Evolutionary conservation across 2,329 filamentous ascomycete species (phyloP), one percentile per base, ranked within the genome.

Genomic region (Monosporascus cannonballus): DNA sequence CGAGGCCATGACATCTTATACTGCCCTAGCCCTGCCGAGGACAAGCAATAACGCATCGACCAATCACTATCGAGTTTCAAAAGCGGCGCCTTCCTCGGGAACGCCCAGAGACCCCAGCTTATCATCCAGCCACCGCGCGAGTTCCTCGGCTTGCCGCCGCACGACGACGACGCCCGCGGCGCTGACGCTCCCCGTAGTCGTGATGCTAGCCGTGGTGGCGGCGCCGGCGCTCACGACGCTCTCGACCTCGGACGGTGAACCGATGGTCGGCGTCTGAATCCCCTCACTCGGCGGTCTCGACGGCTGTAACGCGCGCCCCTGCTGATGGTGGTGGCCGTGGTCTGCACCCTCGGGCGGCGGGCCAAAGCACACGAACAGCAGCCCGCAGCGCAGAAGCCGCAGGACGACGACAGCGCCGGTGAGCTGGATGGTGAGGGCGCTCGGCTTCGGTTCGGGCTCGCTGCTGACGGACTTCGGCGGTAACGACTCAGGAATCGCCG

Each of bases 341-440:
- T 34, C 54, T 14, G 56, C 51, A 42, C 61, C 64, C 47, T 67
- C 63, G 52, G 68, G 61, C 3, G 73, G 63, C 1, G 78, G 73
- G 0, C 81, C 82, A 41, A 85, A 75, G 59, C 79, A 83, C 47
- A 85, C 78, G 57, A 86, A 83, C 38, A 86, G 71, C 46, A 86
- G 73, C 18, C 81, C 81, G 65, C 81, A 85, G 41, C 71, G 73
- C 34, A 86, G 70, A 2, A 73, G 72, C 11, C 81, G 73, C 51
- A 86, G 80, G 20, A 85, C 76, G 59, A 86, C 76, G 30, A 84
- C 77, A 34, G 78, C 76, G 48, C 75, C 80, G 30, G 74, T 73
- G 48, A 86, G 76, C 67, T 86, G 80, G 34, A 85, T 75, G 1
- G 80, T 83, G 37, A 84, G 76, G 41, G 75, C 74, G 53, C 62